phyloP scores from a whole-genome alignment of 768 basidiomycete genomes.

The Suillus americanus region DNA sequence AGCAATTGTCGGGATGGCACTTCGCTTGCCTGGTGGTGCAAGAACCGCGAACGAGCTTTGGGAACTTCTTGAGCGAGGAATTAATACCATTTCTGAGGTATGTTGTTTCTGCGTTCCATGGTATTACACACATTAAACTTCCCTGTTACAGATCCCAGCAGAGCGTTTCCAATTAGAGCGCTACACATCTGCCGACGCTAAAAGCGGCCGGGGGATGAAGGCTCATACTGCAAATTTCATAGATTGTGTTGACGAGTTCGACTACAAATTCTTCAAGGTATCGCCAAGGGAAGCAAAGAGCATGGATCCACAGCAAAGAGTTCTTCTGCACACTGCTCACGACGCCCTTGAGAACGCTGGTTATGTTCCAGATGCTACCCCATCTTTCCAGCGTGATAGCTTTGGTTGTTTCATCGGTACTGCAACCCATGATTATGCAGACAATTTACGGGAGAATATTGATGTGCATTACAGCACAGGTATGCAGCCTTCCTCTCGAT shows the following conservation, averaged over 20 bases:
- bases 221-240: slow-evolving; percentile 66
- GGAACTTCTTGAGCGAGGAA: slow-evolving; percentile 56
- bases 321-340: slow-evolving; percentile 65
- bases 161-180: slow-evolving; percentile 52
- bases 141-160: slow-evolving; percentile 51
- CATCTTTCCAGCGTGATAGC: slow-evolving; percentile 48
- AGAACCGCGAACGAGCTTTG: slow-evolving; percentile 48
- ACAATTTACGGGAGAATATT: slow-evolving; percentile 60
- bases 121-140: slow-evolving; percentile 6
- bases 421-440: slow-evolving; percentile 67
- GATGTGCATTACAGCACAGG: slow-evolving; percentile 75
- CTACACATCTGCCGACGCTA: slow-evolving; percentile 28
- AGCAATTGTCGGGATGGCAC: slow-evolving; percentile 73
- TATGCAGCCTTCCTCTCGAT: slow-evolving; percentile 20
- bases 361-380: slow-evolving; percentile 60
- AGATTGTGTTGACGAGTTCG: slow-evolving; percentile 55
- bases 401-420: slow-evolving; percentile 71
- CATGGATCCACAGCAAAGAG: slow-evolving; percentile 77
- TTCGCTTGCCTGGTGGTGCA: slow-evolving; percentile 56
- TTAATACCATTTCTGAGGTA: slow-evolving; percentile 59
- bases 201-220: slow-evolving; percentile 44
- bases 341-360: slow-evolving; percentile 72
- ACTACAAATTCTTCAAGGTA: slow-evolving; percentile 69
- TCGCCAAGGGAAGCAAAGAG: slow-evolving; percentile 71
- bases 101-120: slow-evolving; percentile 9